phyloP scores from a whole-genome alignment of 805 yeast species.

The Torulaspora delbrueckii region DNA sequence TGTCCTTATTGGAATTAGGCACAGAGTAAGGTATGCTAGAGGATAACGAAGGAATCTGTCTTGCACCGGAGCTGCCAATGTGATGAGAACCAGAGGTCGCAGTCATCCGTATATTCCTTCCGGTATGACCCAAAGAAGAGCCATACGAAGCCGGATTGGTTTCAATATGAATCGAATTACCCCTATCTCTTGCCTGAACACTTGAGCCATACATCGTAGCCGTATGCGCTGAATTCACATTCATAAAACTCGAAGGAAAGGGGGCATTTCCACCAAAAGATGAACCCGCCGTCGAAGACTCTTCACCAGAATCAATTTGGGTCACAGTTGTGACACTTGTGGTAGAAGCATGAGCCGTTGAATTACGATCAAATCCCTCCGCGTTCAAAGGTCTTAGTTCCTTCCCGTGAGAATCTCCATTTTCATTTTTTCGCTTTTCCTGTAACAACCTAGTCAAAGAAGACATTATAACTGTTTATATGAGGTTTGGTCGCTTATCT shows the following conservation, averaged over 20 bases:
- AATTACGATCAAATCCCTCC: conserved; percentile 13
- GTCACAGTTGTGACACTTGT: conserved; percentile 31
- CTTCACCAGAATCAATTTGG: conserved; percentile 24
- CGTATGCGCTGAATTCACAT: conserved; percentile 36
- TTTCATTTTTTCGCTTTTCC: conserved; percentile 30
- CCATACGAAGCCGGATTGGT: conserved; percentile 9
- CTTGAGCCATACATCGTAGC: conserved; percentile 28
- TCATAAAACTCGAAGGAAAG: conserved; percentile 32
- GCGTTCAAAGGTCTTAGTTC: conserved; percentile 3
- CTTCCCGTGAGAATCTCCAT: conserved; percentile 8
- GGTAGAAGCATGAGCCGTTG: conserved; percentile 15
- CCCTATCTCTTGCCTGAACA: conserved; percentile 18
- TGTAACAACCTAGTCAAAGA: conserved; percentile 34
- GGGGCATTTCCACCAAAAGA: conserved; percentile 10
- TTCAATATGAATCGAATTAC: conserved; percentile 26
- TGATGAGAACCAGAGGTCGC: conserved; percentile 12
- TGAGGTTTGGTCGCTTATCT: no score
- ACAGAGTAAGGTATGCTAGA: conserved; percentile 65
- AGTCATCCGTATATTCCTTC: conserved; percentile 16
- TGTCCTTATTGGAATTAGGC: conserved; percentile 53
- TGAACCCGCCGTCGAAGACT: conserved; percentile 12
- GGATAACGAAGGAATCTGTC: conserved; percentile 43
- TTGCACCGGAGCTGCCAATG: conserved; percentile 13
- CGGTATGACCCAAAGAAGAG: conserved; percentile 9
- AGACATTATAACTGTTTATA: conserved; percentile 20